phyloP scores from a whole-genome alignment of 179 eudicot genomes.

The Silene coronaria region DNA sequence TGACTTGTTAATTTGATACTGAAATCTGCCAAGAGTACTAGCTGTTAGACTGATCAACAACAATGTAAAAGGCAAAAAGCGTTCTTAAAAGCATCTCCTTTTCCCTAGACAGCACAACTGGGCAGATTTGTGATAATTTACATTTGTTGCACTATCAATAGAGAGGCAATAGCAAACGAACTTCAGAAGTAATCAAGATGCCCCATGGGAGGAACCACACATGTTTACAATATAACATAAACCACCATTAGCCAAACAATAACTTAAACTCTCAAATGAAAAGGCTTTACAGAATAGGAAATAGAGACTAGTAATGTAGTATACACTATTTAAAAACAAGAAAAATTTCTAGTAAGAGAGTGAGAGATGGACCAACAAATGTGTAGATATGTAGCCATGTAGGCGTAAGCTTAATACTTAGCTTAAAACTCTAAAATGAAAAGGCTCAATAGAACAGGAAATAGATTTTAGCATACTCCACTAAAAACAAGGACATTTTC shows the following conservation, averaged over 20 bases:
- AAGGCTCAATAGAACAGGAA: background rate
- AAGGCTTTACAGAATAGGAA: too few species aligned
- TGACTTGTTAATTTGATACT: background rate
- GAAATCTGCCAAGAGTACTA: background rate
- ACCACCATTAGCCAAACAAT: background rate
- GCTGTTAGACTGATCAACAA: background rate
- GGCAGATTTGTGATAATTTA: background rate
- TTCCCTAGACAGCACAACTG: slow-evolving; percentile 3
- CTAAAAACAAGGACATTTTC: background rate
- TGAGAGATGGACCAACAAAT: too few species aligned
- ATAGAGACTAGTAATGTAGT: too few species aligned
- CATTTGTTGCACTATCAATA: background rate
- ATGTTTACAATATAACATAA: background rate
- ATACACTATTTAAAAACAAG: too few species aligned
- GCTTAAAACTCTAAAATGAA: background rate
- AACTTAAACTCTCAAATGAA: background rate
- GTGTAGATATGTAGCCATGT: too few species aligned
- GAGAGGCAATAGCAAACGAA: background rate
- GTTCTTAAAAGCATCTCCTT: background rate
- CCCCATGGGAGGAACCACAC: background rate
- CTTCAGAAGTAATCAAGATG: background rate
- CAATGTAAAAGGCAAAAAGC: background rate
- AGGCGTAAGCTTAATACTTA: too few species aligned
- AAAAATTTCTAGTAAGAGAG: too few species aligned
- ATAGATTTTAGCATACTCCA: background rate